Percentiles rank a stretch among this genome's conserved stretches.
phyloP scores from a whole-genome alignment of 2,329 filamentous ascomycete genomes.

The Aspergillus candidus region DNA sequence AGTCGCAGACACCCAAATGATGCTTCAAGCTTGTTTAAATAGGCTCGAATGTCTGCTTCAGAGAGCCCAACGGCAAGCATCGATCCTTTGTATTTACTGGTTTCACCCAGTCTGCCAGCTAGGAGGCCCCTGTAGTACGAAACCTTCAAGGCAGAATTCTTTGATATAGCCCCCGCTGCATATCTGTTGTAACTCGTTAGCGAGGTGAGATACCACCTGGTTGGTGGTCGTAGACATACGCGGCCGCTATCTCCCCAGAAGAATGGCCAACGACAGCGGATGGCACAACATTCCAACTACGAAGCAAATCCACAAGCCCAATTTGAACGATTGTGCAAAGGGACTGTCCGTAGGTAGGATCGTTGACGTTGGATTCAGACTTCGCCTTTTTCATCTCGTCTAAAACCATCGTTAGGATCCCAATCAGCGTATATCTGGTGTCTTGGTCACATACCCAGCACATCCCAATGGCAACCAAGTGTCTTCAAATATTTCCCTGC shows the following conservation, averaged over 20 bases:
- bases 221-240: constrained; percentile 19
- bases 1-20: not conserved
- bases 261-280: constrained; percentile 25
- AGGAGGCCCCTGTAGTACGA: constrained; percentile 1
- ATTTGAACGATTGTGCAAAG: constrained; percentile 28
- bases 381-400: not conserved
- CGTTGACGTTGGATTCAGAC: constrained; percentile 16
- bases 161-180: not conserved
- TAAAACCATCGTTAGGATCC: not conserved
- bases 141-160: not conserved
- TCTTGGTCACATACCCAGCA: too few species aligned
- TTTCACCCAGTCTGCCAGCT: not conserved
- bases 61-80: constrained; percentile 1
- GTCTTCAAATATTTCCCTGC: constrained; percentile 8
- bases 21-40: not conserved
- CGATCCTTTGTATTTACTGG: not conserved
- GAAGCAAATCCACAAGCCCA: constrained; percentile 25
- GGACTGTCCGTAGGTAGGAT: constrained; percentile 24
- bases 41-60: not conserved
- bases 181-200: not conserved
- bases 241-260: constrained; percentile 37
- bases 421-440: not conserved
- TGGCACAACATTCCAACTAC: constrained; percentile 19
- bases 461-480: constrained; percentile 19
- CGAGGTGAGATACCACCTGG: not conserved